phyloP scores from a whole-genome alignment of 768 basidiomycete species.

The Suillus ampliporus region DNA sequence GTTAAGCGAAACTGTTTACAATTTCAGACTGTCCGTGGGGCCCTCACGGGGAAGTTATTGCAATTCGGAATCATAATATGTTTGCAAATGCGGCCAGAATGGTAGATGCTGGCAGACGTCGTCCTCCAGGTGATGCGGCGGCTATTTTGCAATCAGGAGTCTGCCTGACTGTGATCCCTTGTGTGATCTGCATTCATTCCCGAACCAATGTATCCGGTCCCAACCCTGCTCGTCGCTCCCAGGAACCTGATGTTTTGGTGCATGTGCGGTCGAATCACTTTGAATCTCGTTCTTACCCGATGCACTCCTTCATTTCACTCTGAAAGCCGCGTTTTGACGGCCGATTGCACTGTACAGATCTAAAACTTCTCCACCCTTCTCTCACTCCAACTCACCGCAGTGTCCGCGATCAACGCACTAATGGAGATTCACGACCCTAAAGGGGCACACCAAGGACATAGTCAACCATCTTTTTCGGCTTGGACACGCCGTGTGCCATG shows the following conservation, averaged over 20 bases:
- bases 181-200: constrained; percentile 43
- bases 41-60: constrained; percentile 20
- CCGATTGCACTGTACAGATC: constrained; percentile 10
- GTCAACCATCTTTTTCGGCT: constrained; percentile 25
- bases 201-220: constrained; percentile 18
- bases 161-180: constrained; percentile 9
- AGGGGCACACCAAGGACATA: constrained; percentile 41
- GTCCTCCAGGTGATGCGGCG: constrained; percentile 10
- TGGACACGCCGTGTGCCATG: constrained; percentile 31
- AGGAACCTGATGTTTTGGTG: constrained; percentile 27
- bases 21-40: constrained; percentile 38
- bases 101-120: constrained; percentile 9
- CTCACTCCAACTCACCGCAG: constrained; percentile 49
- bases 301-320: constrained; percentile 19
- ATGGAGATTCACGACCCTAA: constrained; percentile 45
- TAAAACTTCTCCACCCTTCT: constrained; percentile 30
- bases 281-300: background rate
- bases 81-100: background rate
- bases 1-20: constrained; percentile 45
- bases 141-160: constrained; percentile 5
- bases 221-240: constrained; percentile 31
- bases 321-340: constrained; percentile 21
- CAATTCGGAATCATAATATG: constrained; percentile 19
- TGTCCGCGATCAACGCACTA: constrained; percentile 42
- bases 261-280: constrained; percentile 1